Evolutionary conservation across 768 basidiomycete genomes (phyloP).

Genomic region (Naganishia onofrii): DNA sequence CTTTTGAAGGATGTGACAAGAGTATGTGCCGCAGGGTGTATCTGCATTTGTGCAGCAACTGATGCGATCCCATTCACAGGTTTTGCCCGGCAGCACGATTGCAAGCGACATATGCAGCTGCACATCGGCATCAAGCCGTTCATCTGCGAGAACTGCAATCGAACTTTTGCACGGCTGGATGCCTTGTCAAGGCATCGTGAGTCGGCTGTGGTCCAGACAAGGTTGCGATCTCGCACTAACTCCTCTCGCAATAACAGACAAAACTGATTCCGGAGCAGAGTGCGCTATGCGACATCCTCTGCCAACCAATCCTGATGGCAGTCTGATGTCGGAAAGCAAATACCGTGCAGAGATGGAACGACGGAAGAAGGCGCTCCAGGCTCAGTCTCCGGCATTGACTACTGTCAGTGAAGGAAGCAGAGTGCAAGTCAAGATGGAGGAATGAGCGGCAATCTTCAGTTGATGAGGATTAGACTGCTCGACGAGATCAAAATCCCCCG

Average conservation of each 20-base stretch:
- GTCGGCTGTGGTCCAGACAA: slow-evolving; percentile 49
- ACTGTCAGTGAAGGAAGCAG: slow-evolving; percentile 3
- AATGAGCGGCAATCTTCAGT: neutral
- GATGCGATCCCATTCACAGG: slow-evolving; percentile 52
- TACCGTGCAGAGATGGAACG: slow-evolving; percentile 45
- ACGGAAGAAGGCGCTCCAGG: slow-evolving; percentile 17
- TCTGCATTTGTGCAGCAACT: neutral
- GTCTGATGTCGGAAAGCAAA: slow-evolving; percentile 48
- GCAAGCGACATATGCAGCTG: slow-evolving; percentile 91
- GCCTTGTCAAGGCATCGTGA: slow-evolving; percentile 87
- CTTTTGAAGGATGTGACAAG: slow-evolving; percentile 91
- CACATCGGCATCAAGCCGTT: slow-evolving; percentile 91
- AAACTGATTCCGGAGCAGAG: slow-evolving; percentile 77
- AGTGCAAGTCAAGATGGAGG: slow-evolving; percentile 20
- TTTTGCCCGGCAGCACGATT: slow-evolving; percentile 91
- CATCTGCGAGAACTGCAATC: slow-evolving; percentile 85
- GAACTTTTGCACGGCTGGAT: slow-evolving; percentile 92
- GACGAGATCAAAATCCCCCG: neutral
- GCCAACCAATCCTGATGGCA: slow-evolving; percentile 51
- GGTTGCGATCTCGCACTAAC: neutral
- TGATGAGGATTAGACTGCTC: neutral
- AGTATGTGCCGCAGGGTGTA: slow-evolving; percentile 31
- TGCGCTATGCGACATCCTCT: slow-evolving; percentile 59
- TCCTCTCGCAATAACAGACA: slow-evolving; percentile 54
- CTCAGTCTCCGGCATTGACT: neutral